phyloP scores from a whole-genome alignment of 352 stramenopile genomes.

The Pythium aphanidermatum region DNA sequence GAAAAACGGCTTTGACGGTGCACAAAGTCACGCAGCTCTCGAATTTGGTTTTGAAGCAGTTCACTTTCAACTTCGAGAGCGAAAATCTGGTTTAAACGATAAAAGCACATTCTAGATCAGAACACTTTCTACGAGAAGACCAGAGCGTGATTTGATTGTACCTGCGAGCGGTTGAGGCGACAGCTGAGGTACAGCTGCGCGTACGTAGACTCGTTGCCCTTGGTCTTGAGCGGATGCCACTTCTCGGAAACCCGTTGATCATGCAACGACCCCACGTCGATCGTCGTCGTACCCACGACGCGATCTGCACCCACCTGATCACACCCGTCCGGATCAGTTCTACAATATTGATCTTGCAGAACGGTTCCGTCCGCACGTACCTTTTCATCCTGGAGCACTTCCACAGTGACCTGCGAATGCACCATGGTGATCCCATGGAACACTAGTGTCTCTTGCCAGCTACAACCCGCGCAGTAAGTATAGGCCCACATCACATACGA shows the following conservation, averaged over 20 bases:
- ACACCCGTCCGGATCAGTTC: neutral
- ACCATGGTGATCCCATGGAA: slow-evolving; percentile 42
- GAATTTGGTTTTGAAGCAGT: slow-evolving; percentile 54
- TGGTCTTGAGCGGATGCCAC: slow-evolving; percentile 40
- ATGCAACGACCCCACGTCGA: slow-evolving; percentile 41
- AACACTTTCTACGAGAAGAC: neutral
- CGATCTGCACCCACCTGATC: slow-evolving; percentile 34
- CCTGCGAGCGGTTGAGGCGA: slow-evolving; percentile 42
- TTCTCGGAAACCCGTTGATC: slow-evolving; percentile 38
- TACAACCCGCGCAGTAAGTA: neutral
- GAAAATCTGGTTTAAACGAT: slow-evolving; percentile 30
- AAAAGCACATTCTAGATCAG: neutral
- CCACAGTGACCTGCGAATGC: slow-evolving; percentile 31
- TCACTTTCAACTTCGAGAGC: slow-evolving; percentile 45
- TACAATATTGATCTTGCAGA: neutral
- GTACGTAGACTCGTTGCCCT: slow-evolving; percentile 21
- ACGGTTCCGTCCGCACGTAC: slow-evolving; percentile 7
- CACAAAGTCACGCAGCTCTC: slow-evolving; percentile 50
- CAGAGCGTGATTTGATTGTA: slow-evolving; percentile 7
- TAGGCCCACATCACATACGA: neutral
- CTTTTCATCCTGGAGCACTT: slow-evolving; percentile 59
- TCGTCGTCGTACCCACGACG: slow-evolving; percentile 26
- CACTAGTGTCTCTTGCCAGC: slow-evolving; percentile 39
- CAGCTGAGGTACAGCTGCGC: slow-evolving; percentile 36
- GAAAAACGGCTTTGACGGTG: slow-evolving; percentile 26